Evolutionary conservation across 2,329 filamentous ascomycete genomes (phyloP).

Genomic region (Aspergillus alliaceus): DNA sequence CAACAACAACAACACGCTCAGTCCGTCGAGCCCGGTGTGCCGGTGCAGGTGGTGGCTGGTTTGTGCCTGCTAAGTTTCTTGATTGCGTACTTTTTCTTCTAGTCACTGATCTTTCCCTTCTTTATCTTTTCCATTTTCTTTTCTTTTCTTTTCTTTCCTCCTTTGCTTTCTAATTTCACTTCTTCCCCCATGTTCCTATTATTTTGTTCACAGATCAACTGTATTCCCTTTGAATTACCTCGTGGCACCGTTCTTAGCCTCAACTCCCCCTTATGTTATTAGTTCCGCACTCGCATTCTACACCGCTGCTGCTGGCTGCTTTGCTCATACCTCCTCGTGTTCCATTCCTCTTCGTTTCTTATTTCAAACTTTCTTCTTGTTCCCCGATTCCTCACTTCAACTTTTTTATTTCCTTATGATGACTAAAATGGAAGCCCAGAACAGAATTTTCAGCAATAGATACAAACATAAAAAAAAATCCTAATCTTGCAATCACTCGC

Average conservation of each 20-base stretch:
- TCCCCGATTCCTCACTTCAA: conserved; percentile 12
- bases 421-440: conserved; percentile 17
- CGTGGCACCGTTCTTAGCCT: conserved; percentile 27
- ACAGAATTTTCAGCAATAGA: background rate
- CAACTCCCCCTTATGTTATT: conserved; percentile 18
- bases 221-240: conserved; percentile 26
- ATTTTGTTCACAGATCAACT: conserved; percentile 17
- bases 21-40: conserved; percentile 68
- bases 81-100: conserved; percentile 96
- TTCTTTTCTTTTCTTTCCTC: conserved; percentile 16
- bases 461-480: background rate
- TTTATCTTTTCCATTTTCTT: conserved; percentile 14
- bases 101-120: conserved; percentile 33
- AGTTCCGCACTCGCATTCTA: conserved; percentile 1
- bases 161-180: conserved; percentile 24
- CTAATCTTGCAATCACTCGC: background rate
- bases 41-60: conserved; percentile 78
- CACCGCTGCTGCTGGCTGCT: background rate
- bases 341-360: conserved; percentile 5
- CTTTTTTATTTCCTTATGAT: conserved; percentile 10
- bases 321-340: conserved; percentile 6
- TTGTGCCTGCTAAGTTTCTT: conserved; percentile 89
- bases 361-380: conserved; percentile 18
- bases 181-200: conserved; percentile 23
- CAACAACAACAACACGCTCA: conserved; percentile 60